Conservation (phyloP, 2,329 filamentous ascomycete genomes). For the Phyllosticta ampelicida region DNA sequence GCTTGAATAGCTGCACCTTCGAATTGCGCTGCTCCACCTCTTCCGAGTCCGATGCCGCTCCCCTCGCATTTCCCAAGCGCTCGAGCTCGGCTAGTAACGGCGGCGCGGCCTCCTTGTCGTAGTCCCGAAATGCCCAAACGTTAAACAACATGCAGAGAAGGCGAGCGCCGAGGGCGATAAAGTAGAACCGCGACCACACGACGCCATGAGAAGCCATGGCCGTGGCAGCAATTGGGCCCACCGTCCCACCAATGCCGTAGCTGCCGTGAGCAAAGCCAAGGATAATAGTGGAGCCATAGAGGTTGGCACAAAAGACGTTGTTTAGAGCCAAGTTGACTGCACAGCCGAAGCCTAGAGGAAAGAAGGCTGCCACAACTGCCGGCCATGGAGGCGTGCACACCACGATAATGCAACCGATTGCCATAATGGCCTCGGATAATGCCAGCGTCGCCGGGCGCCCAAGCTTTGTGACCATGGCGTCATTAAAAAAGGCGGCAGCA, state of each 20-base stretch:
- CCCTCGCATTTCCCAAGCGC: background rate
- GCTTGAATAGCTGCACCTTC: constrained; percentile 39
- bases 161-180: constrained; percentile 51
- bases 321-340: constrained; percentile 43
- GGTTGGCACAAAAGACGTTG: constrained; percentile 46
- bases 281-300: constrained; percentile 41
- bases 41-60: background rate
- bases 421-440: constrained; percentile 46
- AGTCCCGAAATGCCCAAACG: constrained; percentile 59
- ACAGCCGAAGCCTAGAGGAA: constrained; percentile 49
- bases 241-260: constrained; percentile 41
- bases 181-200: constrained; percentile 63
- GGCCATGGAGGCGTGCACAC: constrained; percentile 57
- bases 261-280: constrained; percentile 55
- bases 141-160: constrained; percentile 47
- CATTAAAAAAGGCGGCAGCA: constrained; percentile 57
- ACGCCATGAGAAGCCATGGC: constrained; percentile 52
- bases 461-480: constrained; percentile 49
- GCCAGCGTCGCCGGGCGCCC: constrained; percentile 57
- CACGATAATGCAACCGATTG: constrained; percentile 53
- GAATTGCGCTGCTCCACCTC: constrained; percentile 16
- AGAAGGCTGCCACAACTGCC: constrained; percentile 51
- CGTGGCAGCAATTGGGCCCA: constrained; percentile 65
- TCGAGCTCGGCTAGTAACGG: background rate
- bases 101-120: constrained; percentile 49